Base-by-base conservation (phyloP, 2,329 filamentous ascomycete species). In the Aspergillus udagawae region DNA sequence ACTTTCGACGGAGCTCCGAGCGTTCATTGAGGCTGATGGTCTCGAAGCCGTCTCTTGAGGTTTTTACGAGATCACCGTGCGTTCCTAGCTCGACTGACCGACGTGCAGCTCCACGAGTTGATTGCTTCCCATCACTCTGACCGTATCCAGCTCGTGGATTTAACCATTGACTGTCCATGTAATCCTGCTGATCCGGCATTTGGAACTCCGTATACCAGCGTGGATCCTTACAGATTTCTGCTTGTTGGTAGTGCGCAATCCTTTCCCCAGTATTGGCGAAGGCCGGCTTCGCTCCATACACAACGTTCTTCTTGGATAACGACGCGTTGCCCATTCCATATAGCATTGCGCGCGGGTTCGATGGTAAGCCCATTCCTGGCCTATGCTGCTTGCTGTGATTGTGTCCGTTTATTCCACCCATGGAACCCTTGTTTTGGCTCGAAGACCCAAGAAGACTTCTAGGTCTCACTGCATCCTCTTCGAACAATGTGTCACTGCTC, bases 401-500 rank as follows among this genome's bases (percentile, higher is more conserved):
- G 9, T 56, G 49, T 51, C 52, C 51, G 48, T 47, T 48, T 27
- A 54, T 21, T 27, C 49, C 42, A 6, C 41, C 38, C 14, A 56
- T 27, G 28, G 54, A 51, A 45, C 55, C 52, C 44, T 49, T 54
- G 23, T 52, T 28, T 51, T 59, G 29, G 58, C 60, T 53, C n/a
- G 55, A 53, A 3, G 57, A 60, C 29, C 59, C 60, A 25, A 61
- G 56, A 38, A 62, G 53, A 29, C 56, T 60, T 25, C 56, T 61
- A 21, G 59, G 57, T 12, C 58, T 61, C 52, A 66, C 57, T 32
- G 63, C 63, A 47, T 75, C 74, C 42, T 77, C 74, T 63, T 77
- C 74, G 55, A 75, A 74, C 9, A 73, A 57, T 1, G 73, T 76
- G 27, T 63, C 70, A 21, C 65, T 65, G 57, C 74, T 77, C 20